Conservation (phyloP, 1,284 basidiomycete genomes). For the Leccinum pachyderme region DNA sequence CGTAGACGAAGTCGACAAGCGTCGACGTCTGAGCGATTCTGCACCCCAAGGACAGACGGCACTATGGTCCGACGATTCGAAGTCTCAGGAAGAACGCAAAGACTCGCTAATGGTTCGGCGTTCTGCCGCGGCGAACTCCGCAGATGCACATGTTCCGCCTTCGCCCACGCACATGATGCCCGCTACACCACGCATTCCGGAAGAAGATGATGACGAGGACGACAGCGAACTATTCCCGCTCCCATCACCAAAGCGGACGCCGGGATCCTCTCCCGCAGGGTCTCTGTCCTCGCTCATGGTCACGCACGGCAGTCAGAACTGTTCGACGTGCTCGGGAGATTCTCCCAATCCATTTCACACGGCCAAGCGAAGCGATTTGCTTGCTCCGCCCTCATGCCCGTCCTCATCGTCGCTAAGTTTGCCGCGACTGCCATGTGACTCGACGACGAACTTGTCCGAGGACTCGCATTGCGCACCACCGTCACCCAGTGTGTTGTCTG, state of each 20-base stretch:
- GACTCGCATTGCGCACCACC: constrained; percentile 9
- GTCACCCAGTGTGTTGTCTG: constrained; percentile 27
- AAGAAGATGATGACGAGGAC: constrained; percentile 49
- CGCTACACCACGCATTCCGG: constrained; percentile 29
- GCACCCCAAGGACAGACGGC: constrained; percentile 3
- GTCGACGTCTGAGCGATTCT: constrained; percentile 40
- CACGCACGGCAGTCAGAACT: constrained; percentile 4
- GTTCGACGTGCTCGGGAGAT: constrained; percentile 20
- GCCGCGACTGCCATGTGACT: constrained; percentile 14
- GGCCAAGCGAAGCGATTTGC: constrained; percentile 9
- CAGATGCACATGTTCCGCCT: constrained; percentile 2
- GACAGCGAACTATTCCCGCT: constrained; percentile 54
- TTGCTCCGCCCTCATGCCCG: constrained; percentile 20
- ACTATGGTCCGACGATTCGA: constrained; percentile 16
- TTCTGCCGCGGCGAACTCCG: background rate
- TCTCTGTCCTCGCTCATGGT: constrained; percentile 26
- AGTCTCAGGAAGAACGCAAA: constrained; percentile 1
- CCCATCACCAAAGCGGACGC: constrained; percentile 49
- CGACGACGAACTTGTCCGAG: constrained; percentile 7
- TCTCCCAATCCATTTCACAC: constrained; percentile 1
- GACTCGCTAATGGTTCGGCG: background rate
- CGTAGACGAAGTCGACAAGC: constrained; percentile 62
- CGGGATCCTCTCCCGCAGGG: constrained; percentile 32
- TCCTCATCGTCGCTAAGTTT: constrained; percentile 31
- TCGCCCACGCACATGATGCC: constrained; percentile 14